These are phyloP conservation scores for Fomitopsis pulvina DNA, from an alignment of 768 basidiomycete genomes.

Conservation along the genomic window DNA sequence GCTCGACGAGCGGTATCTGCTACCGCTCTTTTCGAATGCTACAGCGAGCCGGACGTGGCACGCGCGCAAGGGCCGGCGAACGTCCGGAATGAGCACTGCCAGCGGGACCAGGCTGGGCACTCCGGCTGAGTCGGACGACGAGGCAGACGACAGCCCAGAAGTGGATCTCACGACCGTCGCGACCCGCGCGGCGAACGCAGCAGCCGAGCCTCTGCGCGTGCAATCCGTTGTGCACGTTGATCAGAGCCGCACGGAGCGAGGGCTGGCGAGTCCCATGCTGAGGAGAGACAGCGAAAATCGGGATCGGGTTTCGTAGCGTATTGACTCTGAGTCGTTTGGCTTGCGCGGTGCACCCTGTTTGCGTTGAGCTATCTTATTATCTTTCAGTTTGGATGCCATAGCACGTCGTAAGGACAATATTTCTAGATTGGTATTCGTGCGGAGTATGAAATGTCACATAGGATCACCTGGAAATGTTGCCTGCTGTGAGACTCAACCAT, in stretches of 20 bases:
- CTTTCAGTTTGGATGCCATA: neutral
- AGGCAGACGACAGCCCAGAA: conserved; percentile 27
- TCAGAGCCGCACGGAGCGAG: conserved; percentile 55
- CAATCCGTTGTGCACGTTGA: conserved; percentile 29
- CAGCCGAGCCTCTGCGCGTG: conserved; percentile 38
- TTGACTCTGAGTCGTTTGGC: neutral
- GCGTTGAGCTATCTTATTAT: conserved; percentile 12
- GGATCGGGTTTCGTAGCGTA: conserved; percentile 12
- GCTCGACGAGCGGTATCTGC: conserved; percentile 88
- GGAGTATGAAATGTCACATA: neutral
- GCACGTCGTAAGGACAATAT: neutral
- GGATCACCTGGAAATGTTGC: neutral
- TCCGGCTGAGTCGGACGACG: conserved; percentile 31
- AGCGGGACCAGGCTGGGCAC: conserved; percentile 23
- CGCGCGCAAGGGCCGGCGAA: conserved; percentile 60
- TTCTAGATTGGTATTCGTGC: neutral
- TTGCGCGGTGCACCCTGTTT: neutral
- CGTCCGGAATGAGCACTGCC: conserved; percentile 20
- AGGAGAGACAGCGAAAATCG: conserved; percentile 31
- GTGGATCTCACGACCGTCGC: conserved; percentile 18
- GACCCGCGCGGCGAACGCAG: conserved; percentile 10
- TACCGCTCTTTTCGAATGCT: conserved; percentile 90
- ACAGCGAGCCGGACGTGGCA: conserved; percentile 85
- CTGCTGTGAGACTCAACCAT: neutral
- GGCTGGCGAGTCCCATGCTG: conserved; percentile 57